These are phyloP conservation scores for Akanthomyces lecanii DNA, from an alignment of 2,329 filamentous ascomycete genomes.

Conservation along the genomic window DNA sequence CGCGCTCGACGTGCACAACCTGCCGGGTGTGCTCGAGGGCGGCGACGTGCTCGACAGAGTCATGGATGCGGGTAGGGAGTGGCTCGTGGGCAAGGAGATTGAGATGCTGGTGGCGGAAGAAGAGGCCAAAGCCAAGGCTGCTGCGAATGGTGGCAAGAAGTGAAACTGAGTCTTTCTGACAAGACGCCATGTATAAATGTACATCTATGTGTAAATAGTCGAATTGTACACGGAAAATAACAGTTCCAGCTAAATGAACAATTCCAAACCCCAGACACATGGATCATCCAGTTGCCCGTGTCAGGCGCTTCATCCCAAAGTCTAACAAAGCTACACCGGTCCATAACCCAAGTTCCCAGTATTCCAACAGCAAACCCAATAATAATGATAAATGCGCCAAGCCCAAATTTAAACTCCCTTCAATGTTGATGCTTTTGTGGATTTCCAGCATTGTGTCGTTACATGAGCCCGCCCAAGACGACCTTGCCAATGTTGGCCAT, in stretches of 20 bases:
- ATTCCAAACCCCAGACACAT: not conserved
- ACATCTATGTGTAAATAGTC: not conserved
- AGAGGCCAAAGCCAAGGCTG: slow-evolving; percentile 33
- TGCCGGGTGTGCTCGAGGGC: slow-evolving; percentile 76
- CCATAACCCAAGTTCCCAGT: not conserved
- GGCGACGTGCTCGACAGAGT: slow-evolving; percentile 66
- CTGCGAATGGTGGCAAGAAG: not conserved
- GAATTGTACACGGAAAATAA: not conserved
- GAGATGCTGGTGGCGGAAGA: slow-evolving; percentile 65
- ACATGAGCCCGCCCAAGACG: slow-evolving; percentile 81
- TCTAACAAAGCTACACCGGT: not conserved
- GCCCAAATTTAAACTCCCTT: slow-evolving; percentile 5
- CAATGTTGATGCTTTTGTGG: not conserved
- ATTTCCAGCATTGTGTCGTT: slow-evolving; percentile 18
- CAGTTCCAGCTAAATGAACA: not conserved
- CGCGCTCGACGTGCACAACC: slow-evolving; percentile 71
- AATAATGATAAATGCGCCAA: not conserved
- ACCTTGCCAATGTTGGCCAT: slow-evolving; percentile 82
- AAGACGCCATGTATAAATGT: not conserved
- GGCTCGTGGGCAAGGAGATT: slow-evolving; percentile 73
- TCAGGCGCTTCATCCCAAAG: not conserved
- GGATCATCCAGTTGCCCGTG: not conserved
- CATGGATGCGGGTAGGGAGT: slow-evolving; percentile 72
- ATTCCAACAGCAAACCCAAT: not conserved
- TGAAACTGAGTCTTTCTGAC: not conserved